Evolutionary conservation across 805 yeast genomes (phyloP), one percentile per base, ranked within the genome.

Genomic region (Huiozyma naganishii): DNA sequence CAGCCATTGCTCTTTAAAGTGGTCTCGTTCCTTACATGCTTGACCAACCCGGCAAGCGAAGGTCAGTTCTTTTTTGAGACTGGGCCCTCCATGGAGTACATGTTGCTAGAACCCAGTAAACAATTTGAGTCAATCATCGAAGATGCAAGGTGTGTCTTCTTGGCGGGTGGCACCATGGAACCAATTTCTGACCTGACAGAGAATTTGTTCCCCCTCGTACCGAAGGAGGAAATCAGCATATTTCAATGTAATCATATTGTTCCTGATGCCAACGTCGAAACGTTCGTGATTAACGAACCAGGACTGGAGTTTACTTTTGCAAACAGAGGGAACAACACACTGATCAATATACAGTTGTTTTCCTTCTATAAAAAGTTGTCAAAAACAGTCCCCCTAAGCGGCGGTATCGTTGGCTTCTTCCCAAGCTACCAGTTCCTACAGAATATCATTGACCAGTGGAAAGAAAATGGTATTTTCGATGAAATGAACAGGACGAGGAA

Each of bases 141-240:
- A 3, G 73, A 76, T 10, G 70, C 87, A 0, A 71, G 71, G 49
- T 80, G 89, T 59, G 82, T 89, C 0, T 67, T 90, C 1, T 58
- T 89, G 3, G 92, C 95, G 1, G 97, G 97, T 32, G 97, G 97
- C 10, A 89, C 97, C 0, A 86, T 88, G 95, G 90, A 84, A 56
- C 97, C 97, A 0, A 68, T 79, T 32, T 55, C 69, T n/a, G 95
- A 89, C 50, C 83, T 79, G 57, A 62, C 72, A 6, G 67, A 76
- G n/a, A 75, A 71, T 48, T 62, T 88, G 33, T 76, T 85, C 41
- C 94, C 95, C 0, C 71, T 74, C 37, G 44, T 82, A 2, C 51
- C 68, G 1, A 48, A 62, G 0, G 43, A 53, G 0, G 51, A 71
- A 37, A 70, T 84, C 7, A 62, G 68, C 27, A 69, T 66, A 29